phyloP scores from a whole-genome alignment of 495 filamentous ascomycete species.

The Xylaria grammica region DNA sequence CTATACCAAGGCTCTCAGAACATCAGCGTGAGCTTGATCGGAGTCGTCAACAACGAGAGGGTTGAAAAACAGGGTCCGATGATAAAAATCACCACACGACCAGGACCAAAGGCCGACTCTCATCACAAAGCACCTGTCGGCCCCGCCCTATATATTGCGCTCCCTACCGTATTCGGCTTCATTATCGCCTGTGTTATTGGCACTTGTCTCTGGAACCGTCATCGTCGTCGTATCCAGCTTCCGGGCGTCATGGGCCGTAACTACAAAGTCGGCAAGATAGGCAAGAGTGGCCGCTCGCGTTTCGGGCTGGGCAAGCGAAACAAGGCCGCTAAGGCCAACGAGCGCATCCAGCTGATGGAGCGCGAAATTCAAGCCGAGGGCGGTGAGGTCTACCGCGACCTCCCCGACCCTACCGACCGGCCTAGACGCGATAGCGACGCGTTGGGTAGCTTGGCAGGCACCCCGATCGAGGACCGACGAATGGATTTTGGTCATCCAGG shows the following conservation, averaged over 20 bases:
- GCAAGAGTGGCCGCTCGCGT: constrained; percentile 37
- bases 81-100: constrained; percentile 33
- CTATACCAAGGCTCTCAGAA: constrained; percentile 39
- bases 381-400: constrained; percentile 36
- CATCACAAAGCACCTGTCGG: constrained; percentile 30
- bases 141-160: constrained; percentile 43
- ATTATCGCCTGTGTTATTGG: constrained; percentile 38
- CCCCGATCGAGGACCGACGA: constrained; percentile 38
- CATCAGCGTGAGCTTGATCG: constrained; percentile 45
- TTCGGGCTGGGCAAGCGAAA: constrained; percentile 30
- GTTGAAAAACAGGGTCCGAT: constrained; percentile 39
- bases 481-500: constrained; percentile 36
- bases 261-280: constrained; percentile 38
- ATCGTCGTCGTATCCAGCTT: constrained; percentile 40
- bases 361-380: constrained; percentile 34
- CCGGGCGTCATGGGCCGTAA: constrained; percentile 48
- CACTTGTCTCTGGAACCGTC: constrained; percentile 45
- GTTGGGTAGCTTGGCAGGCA: constrained; percentile 45
- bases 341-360: constrained; percentile 46
- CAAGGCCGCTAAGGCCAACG: constrained; percentile 34
- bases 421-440: constrained; percentile 46
- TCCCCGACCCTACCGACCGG: constrained; percentile 23
- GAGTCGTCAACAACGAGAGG: constrained; percentile 21
- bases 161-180: constrained; percentile 47
- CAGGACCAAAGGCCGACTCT: constrained; percentile 23